These are phyloP conservation scores for Lactifluus echinatus DNA, from an alignment of 768 basidiomycete species.

Conservation along the genomic window DNA sequence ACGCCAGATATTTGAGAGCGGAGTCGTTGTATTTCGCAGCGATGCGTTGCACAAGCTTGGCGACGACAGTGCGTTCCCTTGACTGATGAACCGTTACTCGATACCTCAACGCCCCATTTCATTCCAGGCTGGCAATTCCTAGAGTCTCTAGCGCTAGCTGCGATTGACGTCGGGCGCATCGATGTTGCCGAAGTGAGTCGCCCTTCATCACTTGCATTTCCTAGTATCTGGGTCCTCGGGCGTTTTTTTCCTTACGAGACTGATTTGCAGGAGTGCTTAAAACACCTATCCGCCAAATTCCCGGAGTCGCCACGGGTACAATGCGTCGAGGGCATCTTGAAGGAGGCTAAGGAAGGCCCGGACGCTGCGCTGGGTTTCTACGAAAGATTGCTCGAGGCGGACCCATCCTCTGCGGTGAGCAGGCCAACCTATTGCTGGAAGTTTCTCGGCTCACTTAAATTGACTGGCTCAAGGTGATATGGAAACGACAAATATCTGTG, in stretches of 20 bases:
- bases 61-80: conserved; percentile 25
- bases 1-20: conserved; percentile 29
- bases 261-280: conserved; percentile 49
- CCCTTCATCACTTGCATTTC: conserved; percentile 7
- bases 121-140: conserved; percentile 65
- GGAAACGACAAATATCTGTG: conserved; percentile 78
- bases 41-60: conserved; percentile 25
- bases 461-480: conserved; percentile 41
- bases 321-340: conserved; percentile 65
- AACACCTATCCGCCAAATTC: conserved; percentile 56
- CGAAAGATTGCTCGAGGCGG: conserved; percentile 46
- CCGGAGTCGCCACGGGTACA: conserved; percentile 74
- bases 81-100: too few species aligned
- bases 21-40: conserved; percentile 26
- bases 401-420: conserved; percentile 66
- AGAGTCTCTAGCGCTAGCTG: conserved; percentile 72
- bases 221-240: neutral
- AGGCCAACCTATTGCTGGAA: neutral
- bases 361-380: conserved; percentile 57
- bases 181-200: conserved; percentile 65
- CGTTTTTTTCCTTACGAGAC: neutral
- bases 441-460: neutral
- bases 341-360: conserved; percentile 58
- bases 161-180: conserved; percentile 63
- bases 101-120: too few species aligned